Conservation (phyloP, 2,329 filamentous ascomycete species). For the Pyrenophora graminea region DNA sequence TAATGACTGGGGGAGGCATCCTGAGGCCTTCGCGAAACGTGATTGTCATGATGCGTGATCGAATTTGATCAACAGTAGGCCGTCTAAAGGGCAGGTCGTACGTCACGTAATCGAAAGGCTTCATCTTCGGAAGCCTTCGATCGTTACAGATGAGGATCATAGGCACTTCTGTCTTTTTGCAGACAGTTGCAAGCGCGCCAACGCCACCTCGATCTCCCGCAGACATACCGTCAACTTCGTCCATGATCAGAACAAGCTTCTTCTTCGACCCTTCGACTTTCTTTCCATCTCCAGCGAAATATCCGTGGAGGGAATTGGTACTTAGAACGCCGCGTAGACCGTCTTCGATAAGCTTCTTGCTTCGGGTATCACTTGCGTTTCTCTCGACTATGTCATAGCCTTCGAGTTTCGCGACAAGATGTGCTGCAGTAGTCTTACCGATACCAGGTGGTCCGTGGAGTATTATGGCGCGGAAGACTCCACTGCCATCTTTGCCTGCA, state of each 20-base stretch:
- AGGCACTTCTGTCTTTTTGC: constrained; percentile 91
- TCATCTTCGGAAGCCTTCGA: constrained; percentile 92
- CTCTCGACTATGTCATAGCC: constrained; percentile 93
- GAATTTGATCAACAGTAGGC: constrained; percentile 87
- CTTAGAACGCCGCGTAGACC: constrained; percentile 89
- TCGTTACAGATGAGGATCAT: constrained; percentile 99
- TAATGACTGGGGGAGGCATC: constrained; percentile 79
- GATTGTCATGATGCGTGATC: constrained; percentile 91
- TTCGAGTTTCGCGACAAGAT: constrained; percentile 88
- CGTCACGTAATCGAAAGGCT: constrained; percentile 86
- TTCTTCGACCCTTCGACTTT: constrained; percentile 80
- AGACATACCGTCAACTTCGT: constrained; percentile 99
- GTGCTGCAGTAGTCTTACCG: constrained; percentile 95
- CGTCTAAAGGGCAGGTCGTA: constrained; percentile 86
- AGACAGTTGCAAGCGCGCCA: constrained; percentile 88
- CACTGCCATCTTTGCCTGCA: constrained; percentile 81
- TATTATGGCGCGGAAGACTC: constrained; percentile 84
- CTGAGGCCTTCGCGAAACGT: constrained; percentile 90
- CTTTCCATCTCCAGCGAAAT: constrained; percentile 83
- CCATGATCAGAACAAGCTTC: constrained; percentile 96
- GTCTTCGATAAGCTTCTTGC: constrained; percentile 91
- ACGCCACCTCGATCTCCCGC: constrained; percentile 95
- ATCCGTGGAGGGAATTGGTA: constrained; percentile 89
- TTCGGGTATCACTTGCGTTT: constrained; percentile 93
- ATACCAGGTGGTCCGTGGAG: constrained; percentile 95